Percentiles rank a stretch among this genome's conserved stretches.
These are phyloP conservation scores for Lycium barbarum DNA, from an alignment of 257 asterid species.

Conservation along the genomic window DNA sequence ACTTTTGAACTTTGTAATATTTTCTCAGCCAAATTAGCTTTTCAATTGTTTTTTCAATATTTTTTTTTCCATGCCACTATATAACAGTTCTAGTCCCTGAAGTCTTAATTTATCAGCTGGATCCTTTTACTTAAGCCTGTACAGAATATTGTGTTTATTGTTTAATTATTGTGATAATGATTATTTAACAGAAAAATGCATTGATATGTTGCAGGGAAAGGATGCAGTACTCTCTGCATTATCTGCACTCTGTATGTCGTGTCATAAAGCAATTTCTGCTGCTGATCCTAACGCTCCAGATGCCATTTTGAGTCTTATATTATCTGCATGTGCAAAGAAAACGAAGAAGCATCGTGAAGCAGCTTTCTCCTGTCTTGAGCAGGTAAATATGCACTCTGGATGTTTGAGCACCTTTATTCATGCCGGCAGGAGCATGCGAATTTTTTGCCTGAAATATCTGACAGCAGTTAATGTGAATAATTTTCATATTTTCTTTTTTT, in stretches of 20 bases:
- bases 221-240: slow-evolving; percentile 79
- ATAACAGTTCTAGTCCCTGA: background rate
- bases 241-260: slow-evolving; percentile 80
- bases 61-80: background rate
- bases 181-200: slow-evolving; percentile 28
- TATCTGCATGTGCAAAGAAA: slow-evolving; percentile 83
- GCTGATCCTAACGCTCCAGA: slow-evolving; percentile 68
- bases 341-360: slow-evolving; percentile 85
- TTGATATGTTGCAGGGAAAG: slow-evolving; percentile 73
- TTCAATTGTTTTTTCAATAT: background rate
- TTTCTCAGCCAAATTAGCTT: slow-evolving; percentile 13
- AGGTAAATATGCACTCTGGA: slow-evolving; percentile 52
- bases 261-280: slow-evolving; percentile 73
- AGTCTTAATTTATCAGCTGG: background rate
- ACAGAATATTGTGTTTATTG: background rate
- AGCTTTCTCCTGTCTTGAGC: slow-evolving; percentile 90
- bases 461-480: background rate
- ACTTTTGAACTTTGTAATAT: background rate
- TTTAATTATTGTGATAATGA: slow-evolving; percentile 12
- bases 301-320: slow-evolving; percentile 70
- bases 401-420: slow-evolving; percentile 9
- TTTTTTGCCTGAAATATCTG: slow-evolving; percentile 9
- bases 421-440: background rate
- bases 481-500: background rate
- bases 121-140: slow-evolving; percentile 11